Evolutionary conservation across 1,284 basidiomycete species (phyloP), one percentile per base, ranked within the genome.

Genomic region (Ceratobasidium sp.): DNA sequence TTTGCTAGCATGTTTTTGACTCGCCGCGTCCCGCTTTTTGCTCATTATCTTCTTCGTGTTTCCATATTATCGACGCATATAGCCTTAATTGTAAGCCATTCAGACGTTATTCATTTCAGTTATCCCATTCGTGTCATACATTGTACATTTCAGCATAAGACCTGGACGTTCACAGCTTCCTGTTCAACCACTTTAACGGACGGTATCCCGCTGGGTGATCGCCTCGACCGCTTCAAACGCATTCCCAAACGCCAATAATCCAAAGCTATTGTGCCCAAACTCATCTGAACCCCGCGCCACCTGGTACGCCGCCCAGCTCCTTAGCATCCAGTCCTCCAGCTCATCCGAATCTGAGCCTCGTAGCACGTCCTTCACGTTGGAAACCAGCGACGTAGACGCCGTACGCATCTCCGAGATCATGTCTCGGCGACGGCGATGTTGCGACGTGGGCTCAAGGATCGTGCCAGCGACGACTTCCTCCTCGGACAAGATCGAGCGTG

Each of bases 391-490:
- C 16, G 71, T 80, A 1, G 86, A 80, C 76, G 91, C 89, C 11
- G 86, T 81, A 55, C 84, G 83, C 89, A 93, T 90, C 21, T 87
- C 84, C 69, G 88, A 84, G 72, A 86, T 86, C 44, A 90, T 84
- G 75, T 88, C 87, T 57, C 80, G 84, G 73, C 90, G 82, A 84
- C 86, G 89, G 44, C 88, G 81, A 67, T 82, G 85, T 75, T 91
- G 87, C 1, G 86, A 79, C 59, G 80, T 82, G 50, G 87, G 88
- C 0, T 88, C 89, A 46, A 91, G 81, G 73, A 94, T 93, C 0
- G 89, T 89, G 16, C 91, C 91, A 8, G 89, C 82, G 1, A 92
- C 87, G 28, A 92, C 84, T 77, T 94, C 92, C 69, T 90, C 89
- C 77, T 93, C 92, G 5, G 85, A 80, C 41, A 94, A 82, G 14